Base-by-base conservation (phyloP, 2,329 filamentous ascomycete species). In the Cryphonectria japonica region DNA sequence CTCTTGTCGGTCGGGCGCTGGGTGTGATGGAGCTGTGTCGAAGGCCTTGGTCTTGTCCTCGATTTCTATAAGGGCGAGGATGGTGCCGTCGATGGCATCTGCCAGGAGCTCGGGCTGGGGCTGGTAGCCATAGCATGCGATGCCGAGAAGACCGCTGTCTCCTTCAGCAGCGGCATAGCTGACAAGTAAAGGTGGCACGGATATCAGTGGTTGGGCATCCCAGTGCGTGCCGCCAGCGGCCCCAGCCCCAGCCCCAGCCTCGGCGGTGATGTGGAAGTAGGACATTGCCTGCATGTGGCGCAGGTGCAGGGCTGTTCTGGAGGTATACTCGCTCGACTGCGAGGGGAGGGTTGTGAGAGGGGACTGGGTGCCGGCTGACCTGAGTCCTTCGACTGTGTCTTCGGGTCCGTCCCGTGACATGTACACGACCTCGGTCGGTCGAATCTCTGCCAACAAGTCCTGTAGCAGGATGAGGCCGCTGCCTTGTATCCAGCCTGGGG, bases 231-330 rank as follows among this genome's bases (percentile, higher is more conserved):
- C 71, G 41, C 46, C 46, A 50, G 46, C 7, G 1, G 62, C 68
- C 41, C 69, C 63, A 65, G 43, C 57, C 74, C 66, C 64, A 65
- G 43, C 59, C 74, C 66, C 63, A 39, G 68, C 54, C 72, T 63
- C 26, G 2, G 50, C 41, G 7, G 79, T 76, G 13, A 83, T 74
- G 77, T 95, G 93, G 76, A 95, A 93, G 75, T 95, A 95, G 0
- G 92, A 91, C 85, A 94, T 90, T n/a, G 86, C 88, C 75, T 94
- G 92, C 91, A 95, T 94, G 7, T 87, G 86, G 66, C 92, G 84
- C 2, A 93, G 80, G 72, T 95, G 89, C 0, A 88, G 85, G 0
- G 91, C 86, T 13, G 90, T 92, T 52, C 90, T 84, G 3, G 86
- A 82, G 0, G 84, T 84, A 57, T 83, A 83, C 57, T 89, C 86